Conservation (phyloP, 2,329 filamentous ascomycete species). For the Simplicillium sp. region DNA sequence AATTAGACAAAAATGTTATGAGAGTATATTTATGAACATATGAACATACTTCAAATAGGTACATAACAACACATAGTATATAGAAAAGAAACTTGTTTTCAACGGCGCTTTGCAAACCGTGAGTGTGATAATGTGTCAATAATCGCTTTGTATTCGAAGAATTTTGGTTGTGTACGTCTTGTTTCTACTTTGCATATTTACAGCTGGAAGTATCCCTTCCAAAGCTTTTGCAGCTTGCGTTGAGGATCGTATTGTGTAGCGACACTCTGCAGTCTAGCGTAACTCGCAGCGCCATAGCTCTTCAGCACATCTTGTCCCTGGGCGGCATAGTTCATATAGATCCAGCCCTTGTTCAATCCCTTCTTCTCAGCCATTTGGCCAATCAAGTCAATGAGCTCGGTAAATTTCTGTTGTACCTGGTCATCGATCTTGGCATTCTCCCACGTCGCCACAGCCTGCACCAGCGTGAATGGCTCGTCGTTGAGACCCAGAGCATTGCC, state of each 20-base stretch:
- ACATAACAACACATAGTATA: neutral
- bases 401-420: constrained; percentile 12
- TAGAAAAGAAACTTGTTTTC: no score
- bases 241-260: no score
- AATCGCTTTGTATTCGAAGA: no score
- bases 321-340: constrained; percentile 26
- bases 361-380: constrained; percentile 15
- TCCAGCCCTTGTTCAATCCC: constrained; percentile 19
- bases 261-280: constrained; percentile 11
- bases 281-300: constrained; percentile 25
- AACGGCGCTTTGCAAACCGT: no score
- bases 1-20: neutral
- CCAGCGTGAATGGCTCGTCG: constrained; percentile 21
- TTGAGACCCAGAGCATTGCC: constrained; percentile 31
- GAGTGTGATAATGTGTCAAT: no score
- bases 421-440: constrained; percentile 16
- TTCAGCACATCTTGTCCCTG: constrained; percentile 25
- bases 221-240: no score
- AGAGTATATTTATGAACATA: neutral
- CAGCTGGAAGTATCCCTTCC: no score
- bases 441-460: constrained; percentile 19
- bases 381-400: constrained; percentile 10
- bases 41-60: neutral
- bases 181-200: no score
- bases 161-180: no score